Evolutionary conservation across 208 protist species (phyloP).

Genomic region (Trypanosoma brucei): DNA sequence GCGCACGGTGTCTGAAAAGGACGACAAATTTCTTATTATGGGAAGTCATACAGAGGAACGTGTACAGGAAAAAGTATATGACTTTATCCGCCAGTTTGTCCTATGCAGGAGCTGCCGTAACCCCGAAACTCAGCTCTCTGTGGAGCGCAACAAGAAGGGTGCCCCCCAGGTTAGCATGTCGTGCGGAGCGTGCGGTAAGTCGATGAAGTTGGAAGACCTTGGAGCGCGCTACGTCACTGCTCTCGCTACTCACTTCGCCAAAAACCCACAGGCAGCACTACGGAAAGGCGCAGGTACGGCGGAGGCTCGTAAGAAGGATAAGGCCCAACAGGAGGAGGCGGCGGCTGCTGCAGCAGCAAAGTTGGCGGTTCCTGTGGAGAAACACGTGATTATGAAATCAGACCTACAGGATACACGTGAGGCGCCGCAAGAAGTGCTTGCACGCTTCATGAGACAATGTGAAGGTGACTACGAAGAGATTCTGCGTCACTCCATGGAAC

Average conservation of each 20-base stretch:
- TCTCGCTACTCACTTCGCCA: constrained; percentile 68
- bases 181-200: constrained; percentile 74
- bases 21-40: constrained; percentile 89
- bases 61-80: constrained; percentile 81
- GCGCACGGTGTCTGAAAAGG: constrained; percentile 67
- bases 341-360: constrained; percentile 20
- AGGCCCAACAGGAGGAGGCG: constrained; percentile 21
- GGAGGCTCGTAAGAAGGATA: constrained; percentile 18
- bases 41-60: constrained; percentile 68
- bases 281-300: constrained; percentile 27
- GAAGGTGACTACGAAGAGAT: constrained; percentile 15
- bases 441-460: constrained; percentile 39
- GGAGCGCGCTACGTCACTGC: constrained; percentile 48
- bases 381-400: constrained; percentile 23
- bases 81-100: constrained; percentile 84
- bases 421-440: constrained; percentile 25
- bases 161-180: constrained; percentile 38
- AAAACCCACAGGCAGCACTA: constrained; percentile 49
- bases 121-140: constrained; percentile 69
- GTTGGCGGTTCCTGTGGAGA: constrained; percentile 10
- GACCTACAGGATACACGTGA: constrained; percentile 27
- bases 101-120: constrained; percentile 87
- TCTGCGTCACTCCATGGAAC: constrained; percentile 43
- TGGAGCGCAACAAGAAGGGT: constrained; percentile 54
- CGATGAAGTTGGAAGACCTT: constrained; percentile 27